Evolutionary conservation across 2,329 filamentous ascomycete species (phyloP), one percentile per base, ranked within the genome.

Genomic region (Diaporthe ampelina): DNA sequence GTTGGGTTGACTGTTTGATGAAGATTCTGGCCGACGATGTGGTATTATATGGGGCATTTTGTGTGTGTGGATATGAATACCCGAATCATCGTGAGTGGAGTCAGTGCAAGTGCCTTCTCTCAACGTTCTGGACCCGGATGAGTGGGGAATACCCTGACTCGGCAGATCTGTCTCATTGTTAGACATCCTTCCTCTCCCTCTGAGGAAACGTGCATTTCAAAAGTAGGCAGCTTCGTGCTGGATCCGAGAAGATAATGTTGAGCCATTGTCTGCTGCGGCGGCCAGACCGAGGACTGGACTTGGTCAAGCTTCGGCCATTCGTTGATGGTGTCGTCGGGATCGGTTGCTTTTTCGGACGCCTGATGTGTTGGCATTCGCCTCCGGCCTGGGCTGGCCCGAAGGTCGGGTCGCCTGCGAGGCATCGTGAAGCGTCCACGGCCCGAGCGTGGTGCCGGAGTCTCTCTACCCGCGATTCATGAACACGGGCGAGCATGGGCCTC

Each of bases 81-180:
- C 63, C 13, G 11, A 24, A 67, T 26, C 21, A 37, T 52, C 11
- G 29, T 67, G 29, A 32, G 59, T 52, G 45, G 61, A 52, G 61
- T 29, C 43, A 17, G 17, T 24, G 26, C 40, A 3, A 5, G 43
- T 45, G 61, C 19, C 6, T 26, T 52, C 17, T 15, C 29, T 8
- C 21, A 26, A 67, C 13, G 45, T 40, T 35, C 45, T 68, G 15
- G 63, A 26, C 32, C 32, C 37, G 24, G n/a, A 21, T 9, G 45
- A 35, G 32, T 40, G 45, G 32, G n/a, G 48, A 40, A 13, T 24
- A 54, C n/a, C 48, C 63, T 68, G 63, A 68, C 32, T 54, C 63
- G 48, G 37, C 8, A 54, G 4, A 8, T 40, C 32, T 26, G 21
- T 6, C 63, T 54, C 45, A 37, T 26, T 40, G n/a, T 26, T 24